These are phyloP conservation scores for Massarina eburnea DNA, from an alignment of 2,329 filamentous ascomycete species.

Conservation along the genomic window DNA sequence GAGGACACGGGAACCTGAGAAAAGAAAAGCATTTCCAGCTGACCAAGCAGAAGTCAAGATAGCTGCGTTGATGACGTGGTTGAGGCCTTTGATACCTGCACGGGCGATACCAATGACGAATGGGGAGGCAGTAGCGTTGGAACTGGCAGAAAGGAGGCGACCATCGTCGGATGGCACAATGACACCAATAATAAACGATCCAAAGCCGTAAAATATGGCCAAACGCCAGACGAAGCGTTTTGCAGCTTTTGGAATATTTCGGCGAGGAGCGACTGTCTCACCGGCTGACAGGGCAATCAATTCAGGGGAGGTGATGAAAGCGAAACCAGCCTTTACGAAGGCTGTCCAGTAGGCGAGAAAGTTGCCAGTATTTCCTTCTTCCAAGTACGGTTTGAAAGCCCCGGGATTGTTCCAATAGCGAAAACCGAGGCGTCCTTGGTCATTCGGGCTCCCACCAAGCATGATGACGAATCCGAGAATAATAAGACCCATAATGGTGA, in stretches of 20 bases:
- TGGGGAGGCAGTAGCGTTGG: constrained; percentile 39
- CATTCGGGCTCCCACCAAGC: constrained; percentile 38
- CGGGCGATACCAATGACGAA: constrained; percentile 68
- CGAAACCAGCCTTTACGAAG: constrained; percentile 55
- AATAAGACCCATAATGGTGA: constrained; percentile 40
- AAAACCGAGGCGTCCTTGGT: constrained; percentile 55
- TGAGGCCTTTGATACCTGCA: constrained; percentile 68
- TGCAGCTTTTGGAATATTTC: constrained; percentile 56
- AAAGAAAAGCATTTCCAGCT: constrained; percentile 68
- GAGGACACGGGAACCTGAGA: constrained; percentile 54
- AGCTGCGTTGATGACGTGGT: constrained; percentile 74
- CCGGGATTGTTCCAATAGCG: constrained; percentile 69
- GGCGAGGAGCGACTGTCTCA: constrained; percentile 38
- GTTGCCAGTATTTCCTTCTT: constrained; percentile 58
- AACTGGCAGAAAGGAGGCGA: constrained; percentile 43
- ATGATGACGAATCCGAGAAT: constrained; percentile 41
- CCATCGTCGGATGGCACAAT: constrained; percentile 58
- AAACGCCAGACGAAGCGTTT: constrained; percentile 57
- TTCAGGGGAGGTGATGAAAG: constrained; percentile 44
- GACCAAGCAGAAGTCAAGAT: constrained; percentile 74
- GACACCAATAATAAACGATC: constrained; percentile 61
- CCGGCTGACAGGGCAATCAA: constrained; percentile 38
- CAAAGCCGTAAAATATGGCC: constrained; percentile 56
- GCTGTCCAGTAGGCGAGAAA: constrained; percentile 64
- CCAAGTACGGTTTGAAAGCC: constrained; percentile 50